Base-by-base conservation (phyloP, 2,329 filamentous ascomycete species). In the Aspergillus pseudoglaucus region DNA sequence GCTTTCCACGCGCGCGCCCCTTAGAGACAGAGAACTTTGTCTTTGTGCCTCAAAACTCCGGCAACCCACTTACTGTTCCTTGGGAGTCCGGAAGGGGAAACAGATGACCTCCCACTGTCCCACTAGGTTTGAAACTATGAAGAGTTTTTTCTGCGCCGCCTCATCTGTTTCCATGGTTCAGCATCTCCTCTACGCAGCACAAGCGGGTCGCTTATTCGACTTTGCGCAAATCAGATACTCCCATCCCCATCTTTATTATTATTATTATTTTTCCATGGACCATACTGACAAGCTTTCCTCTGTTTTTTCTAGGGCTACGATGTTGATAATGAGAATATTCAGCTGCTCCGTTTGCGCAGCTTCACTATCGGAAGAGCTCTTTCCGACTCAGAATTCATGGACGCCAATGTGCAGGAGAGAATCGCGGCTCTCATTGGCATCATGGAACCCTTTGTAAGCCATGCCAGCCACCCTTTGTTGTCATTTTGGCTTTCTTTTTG, bases 391-490 rank as follows among this genome's bases (percentile, higher is more conserved):
- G 74, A 87, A 42, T 75, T 95, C 17, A 73, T 83, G 32, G 75
- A 76, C 41, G 71, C 79, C 42, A 73, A 81, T 59, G 82, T 80
- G 14, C 78, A 89, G 67, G 78, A 83, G 25, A 80, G 79, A 59
- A 76, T 95, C 45, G 74, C 76, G 45, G 75, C 79, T 35, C 69
- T 89, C 18, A 72, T 95, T 54, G 73, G 75, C 27, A 76, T 81
- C 45, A 80, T 95, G 78, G 81, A 82, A 53, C 84, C 84, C 38
- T 95, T 91, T 72, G 89, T 94, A 73, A 85, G 87, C 80, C 50
- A 52, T 47, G 46, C 50, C 43, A 47, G 27, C 47, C 38, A 46
- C 54, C 48, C 10, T 44, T 53, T 53, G 47, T 45, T 50, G 45
- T 56, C 48, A 47, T 49, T 52, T 54, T 55, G 48, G n/a, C 33